These are phyloP conservation scores for Fusarium albidum DNA, from an alignment of 2,329 filamentous ascomycete species.

Conservation along the genomic window DNA sequence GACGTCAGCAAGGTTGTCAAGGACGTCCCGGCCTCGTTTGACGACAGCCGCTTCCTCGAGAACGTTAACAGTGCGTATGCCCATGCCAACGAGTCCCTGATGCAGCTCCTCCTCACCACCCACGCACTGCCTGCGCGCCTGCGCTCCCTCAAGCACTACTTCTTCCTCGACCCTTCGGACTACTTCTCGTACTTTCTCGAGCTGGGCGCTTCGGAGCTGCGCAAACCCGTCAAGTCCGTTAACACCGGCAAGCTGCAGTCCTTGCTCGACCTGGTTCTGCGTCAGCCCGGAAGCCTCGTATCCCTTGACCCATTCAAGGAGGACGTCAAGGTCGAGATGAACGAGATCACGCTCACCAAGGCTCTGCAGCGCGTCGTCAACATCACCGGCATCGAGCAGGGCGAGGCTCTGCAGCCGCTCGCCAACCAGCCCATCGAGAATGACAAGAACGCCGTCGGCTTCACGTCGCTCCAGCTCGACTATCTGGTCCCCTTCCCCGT, in stretches of 20 bases:
- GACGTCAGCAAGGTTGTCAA: constrained; percentile 88
- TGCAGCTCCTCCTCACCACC: constrained; percentile 90
- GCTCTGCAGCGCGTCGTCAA: constrained; percentile 96
- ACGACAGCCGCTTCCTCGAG: constrained; percentile 90
- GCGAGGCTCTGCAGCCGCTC: constrained; percentile 80
- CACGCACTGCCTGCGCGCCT: constrained; percentile 89
- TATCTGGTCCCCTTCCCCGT: constrained; percentile 95
- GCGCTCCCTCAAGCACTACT: constrained; percentile 95
- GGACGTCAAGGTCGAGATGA: constrained; percentile 97
- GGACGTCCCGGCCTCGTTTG: constrained; percentile 91
- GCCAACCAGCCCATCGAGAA: constrained; percentile 74
- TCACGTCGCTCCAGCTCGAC: constrained; percentile 92
- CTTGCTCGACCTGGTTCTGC: constrained; percentile 91
- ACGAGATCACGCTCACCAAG: constrained; percentile 90
- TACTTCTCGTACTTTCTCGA: constrained; percentile 99
- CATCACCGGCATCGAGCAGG: constrained; percentile 93
- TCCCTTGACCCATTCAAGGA: constrained; percentile 97
- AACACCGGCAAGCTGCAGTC: constrained; percentile 95
- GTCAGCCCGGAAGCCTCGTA: constrained; percentile 94
- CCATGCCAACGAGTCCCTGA: constrained; percentile 91
- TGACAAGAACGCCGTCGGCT: constrained; percentile 88
- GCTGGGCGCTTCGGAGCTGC: constrained; percentile 85
- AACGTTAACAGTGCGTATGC: constrained; percentile 97
- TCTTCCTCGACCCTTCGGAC: constrained; percentile 97
- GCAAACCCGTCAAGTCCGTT: constrained; percentile 86